Evolutionary conservation across 768 basidiomycete species (phyloP), one percentile per base, ranked within the genome.

Genomic region (Boletus subcaerulescens): DNA sequence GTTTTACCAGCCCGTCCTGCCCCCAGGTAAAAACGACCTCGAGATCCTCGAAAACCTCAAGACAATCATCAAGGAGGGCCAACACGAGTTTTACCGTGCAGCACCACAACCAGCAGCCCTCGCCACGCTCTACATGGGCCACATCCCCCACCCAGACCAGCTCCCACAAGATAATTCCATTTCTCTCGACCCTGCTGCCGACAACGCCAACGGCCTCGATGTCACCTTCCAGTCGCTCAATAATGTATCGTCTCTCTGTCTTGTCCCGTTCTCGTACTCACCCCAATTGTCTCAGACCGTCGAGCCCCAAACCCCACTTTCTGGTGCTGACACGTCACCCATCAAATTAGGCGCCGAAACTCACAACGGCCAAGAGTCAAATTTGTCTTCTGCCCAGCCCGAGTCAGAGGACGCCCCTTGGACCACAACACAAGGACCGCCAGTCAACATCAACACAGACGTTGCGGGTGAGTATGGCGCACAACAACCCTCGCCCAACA

Each of bases 1-100:
- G 55, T 66, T 67, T 50, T 72, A 54, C 59, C 63, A 57, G 52
- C 63, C 59, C 56, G 61, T 63, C n/a, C 64, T 79, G 0, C 79
- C 81, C 3, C 76, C 80, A 20, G 86, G 84, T 9, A 76, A 81
- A 62, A 78, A 75, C 65, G 89, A 90, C 71, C 79, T 91, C 57
- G 86, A 89, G 66, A 78, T 85, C 32, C 78, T 91, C 55, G 83
- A 90, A 71, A 83, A 83, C 52, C 82, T 91, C 68, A 91, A 91
- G 69, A 74, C 81, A 22, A 73, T 80, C 52, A 91, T 91, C 70
- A 86, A 84, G 64, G 77, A 75, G 32, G 82, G 81, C 47, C 88
- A 91, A 64, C 89, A 91, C 69, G 82, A 87, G 52, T 75, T 83
- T 60, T 91, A 82, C 67, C 80, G 81, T 22, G 80, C 88, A 29